Base-by-base conservation (phyloP, 352 stramenopile genomes). In the Phytophthora pseudosyringae region DNA sequence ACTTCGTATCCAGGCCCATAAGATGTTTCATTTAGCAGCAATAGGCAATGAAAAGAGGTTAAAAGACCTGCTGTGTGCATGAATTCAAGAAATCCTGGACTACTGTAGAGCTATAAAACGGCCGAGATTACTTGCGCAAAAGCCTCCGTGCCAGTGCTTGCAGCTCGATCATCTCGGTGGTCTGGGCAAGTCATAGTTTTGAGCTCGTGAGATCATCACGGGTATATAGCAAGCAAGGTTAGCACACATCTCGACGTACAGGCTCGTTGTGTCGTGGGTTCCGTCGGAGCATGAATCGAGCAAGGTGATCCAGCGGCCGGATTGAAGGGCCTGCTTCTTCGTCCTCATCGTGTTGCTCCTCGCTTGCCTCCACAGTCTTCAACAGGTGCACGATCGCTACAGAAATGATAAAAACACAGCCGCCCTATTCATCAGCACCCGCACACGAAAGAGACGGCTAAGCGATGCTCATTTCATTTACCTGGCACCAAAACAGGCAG, bases 271-370 rank as follows among this genome's bases (percentile, higher is more conserved):
- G 73, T 18, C 71, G 68, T n/a, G 81, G 78, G 44, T 93, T 93
- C 28, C 88, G 77, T 12, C 85, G 79, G 36, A 88, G 64, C 32
- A 94, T 66, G 61, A 80, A 92, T 28, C 75, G 80, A 44, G 83
- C 81, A 25, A 92, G 64, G 58, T 91, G 81, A 63, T 92, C 74
- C 7, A 94, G 58, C 8, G 83, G 81, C 25, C 80, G 71, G 51
- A 92, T 80, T 13, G 64, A 56, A 21, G 73, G 63, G 10, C 62
- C 67, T 25, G 61, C 61, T 39, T 78, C 67, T 56, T 85, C 72
- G 28, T 58, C 67, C 6, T 88, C 71, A 38, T 72, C 51, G 44
- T 81, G 65, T 15, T 72, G 62, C 36, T 68, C 63, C 13, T 79
- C 59, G n/a, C 67, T 81, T 9, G 83, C 71, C 18, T 70, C 71